phyloP scores from a whole-genome alignment of 208 protist species.

The Zelonia costaricensis region DNA sequence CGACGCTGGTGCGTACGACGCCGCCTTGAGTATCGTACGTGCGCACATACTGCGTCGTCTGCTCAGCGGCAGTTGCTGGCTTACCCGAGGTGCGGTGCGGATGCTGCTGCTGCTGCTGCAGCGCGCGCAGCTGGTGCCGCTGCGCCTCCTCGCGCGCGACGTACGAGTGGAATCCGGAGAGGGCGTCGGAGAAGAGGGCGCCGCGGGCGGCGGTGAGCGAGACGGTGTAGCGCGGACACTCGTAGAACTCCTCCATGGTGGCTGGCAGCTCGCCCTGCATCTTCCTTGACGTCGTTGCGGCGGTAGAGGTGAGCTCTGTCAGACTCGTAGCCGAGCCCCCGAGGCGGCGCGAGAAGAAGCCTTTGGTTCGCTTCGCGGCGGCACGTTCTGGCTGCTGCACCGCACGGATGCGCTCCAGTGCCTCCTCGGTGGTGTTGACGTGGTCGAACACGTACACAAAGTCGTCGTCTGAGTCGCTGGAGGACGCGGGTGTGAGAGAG shows the following conservation, averaged over 20 bases:
- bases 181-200: constrained; percentile 50
- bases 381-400: constrained; percentile 29
- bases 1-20: neutral
- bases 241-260: constrained; percentile 49
- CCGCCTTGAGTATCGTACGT: neutral
- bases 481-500: constrained; percentile 3
- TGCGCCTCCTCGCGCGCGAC: constrained; percentile 37
- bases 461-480: constrained; percentile 26
- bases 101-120: constrained; percentile 1
- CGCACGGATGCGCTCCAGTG: constrained; percentile 35
- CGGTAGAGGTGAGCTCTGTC: neutral
- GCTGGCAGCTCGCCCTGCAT: constrained; percentile 37
- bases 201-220: constrained; percentile 37
- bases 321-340: constrained; percentile 7
- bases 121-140: constrained; percentile 12
- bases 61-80: neutral
- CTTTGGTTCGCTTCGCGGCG: neutral
- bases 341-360: constrained; percentile 2
- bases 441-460: constrained; percentile 38
- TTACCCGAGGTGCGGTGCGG: neutral
- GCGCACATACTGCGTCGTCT: neutral
- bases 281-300: neutral
- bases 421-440: constrained; percentile 41
- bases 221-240: constrained; percentile 38
- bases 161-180: constrained; percentile 53